Conservation (phyloP, 352 stramenopile species). For the Phytophthora chlamydospora region DNA sequence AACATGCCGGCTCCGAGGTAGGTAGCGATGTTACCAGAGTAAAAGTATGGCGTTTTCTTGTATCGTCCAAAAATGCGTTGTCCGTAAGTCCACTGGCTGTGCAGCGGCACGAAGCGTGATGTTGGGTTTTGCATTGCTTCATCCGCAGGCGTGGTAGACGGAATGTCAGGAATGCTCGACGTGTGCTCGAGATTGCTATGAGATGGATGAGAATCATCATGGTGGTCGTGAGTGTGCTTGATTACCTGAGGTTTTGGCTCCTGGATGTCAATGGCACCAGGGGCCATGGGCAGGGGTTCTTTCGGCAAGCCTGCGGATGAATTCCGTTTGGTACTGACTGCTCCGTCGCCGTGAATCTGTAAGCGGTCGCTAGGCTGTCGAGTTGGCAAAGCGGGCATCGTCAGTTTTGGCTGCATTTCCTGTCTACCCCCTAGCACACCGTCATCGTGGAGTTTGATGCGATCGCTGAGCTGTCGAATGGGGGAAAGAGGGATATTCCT, state of each 20-base stretch:
- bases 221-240: slow-evolving; percentile 6
- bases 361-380: slow-evolving; percentile 21
- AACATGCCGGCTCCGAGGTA: slow-evolving; percentile 72
- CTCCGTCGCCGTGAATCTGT: slow-evolving; percentile 16
- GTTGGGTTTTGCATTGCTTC: background rate
- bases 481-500: slow-evolving; percentile 18
- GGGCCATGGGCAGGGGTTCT: background rate
- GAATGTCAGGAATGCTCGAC: background rate
- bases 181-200: slow-evolving; percentile 3
- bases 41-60: slow-evolving; percentile 77
- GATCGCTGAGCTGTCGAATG: slow-evolving; percentile 22
- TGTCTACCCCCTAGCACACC: slow-evolving; percentile 14
- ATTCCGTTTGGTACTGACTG: slow-evolving; percentile 5
- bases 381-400: slow-evolving; percentile 5
- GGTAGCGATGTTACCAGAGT: slow-evolving; percentile 79
- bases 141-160: background rate
- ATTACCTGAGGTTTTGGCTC: background rate
- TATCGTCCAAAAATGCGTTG: slow-evolving; percentile 72
- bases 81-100: slow-evolving; percentile 64
- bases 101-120: slow-evolving; percentile 57
- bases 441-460: slow-evolving; percentile 27
- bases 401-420: slow-evolving; percentile 6
- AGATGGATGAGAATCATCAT: background rate
- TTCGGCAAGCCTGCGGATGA: slow-evolving; percentile 1
- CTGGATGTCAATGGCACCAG: slow-evolving; percentile 3